These are phyloP conservation scores for Chaetomiaceae sp. DNA, from an alignment of 2,329 filamentous ascomycete genomes.

Conservation along the genomic window DNA sequence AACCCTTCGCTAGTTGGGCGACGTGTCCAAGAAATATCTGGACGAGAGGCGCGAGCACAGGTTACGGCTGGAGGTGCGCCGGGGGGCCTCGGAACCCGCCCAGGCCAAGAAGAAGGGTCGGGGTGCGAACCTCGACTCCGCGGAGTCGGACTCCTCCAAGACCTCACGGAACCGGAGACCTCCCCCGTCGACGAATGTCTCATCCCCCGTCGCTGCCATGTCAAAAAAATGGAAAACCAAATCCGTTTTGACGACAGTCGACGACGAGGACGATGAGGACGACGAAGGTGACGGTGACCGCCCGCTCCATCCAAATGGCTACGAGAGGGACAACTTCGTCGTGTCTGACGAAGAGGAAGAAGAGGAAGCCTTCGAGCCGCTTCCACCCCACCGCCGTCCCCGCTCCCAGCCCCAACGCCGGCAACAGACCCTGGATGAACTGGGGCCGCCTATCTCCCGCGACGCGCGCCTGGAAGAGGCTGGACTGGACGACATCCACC, in stretches of 20 bases:
- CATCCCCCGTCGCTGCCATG: constrained; percentile 45
- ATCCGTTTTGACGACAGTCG: constrained; percentile 13
- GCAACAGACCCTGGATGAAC: constrained; percentile 35
- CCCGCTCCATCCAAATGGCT: constrained; percentile 37
- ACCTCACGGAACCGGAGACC: constrained; percentile 25
- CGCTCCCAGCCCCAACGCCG: constrained; percentile 29
- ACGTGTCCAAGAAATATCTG: constrained; percentile 40
- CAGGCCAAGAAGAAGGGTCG: constrained; percentile 21
- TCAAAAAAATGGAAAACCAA: constrained; percentile 35
- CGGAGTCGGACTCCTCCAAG: neutral
- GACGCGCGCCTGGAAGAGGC: constrained; percentile 48
- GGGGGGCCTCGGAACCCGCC: neutral
- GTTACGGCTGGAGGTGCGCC: constrained; percentile 36
- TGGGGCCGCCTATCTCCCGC: constrained; percentile 55
- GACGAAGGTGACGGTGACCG: constrained; percentile 40
- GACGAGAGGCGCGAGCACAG: constrained; percentile 35
- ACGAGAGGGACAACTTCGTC: constrained; percentile 40
- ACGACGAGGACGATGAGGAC: constrained; percentile 35
- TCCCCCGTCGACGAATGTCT: constrained; percentile 45
- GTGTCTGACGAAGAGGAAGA: constrained; percentile 29
- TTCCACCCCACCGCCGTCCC: constrained; percentile 29
- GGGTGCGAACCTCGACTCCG: neutral
- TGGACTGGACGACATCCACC: constrained; percentile 54
- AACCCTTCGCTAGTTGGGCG: constrained; percentile 33
- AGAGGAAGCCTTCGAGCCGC: constrained; percentile 44